Conservation (phyloP, 495 filamentous ascomycete species). For the Penicillium alfredii region DNA sequence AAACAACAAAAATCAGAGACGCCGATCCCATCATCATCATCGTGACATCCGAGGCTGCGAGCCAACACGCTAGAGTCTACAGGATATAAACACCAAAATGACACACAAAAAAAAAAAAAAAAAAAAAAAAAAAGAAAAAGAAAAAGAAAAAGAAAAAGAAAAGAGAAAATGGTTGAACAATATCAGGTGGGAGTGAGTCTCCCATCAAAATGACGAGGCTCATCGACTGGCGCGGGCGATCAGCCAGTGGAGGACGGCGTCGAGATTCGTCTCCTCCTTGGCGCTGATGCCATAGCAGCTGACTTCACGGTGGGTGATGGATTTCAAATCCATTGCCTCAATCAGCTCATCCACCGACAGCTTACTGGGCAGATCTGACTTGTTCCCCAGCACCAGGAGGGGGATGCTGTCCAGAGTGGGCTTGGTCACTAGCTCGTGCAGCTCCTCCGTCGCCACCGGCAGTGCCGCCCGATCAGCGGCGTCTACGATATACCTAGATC, state of each 20-base stretch:
- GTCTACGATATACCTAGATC: constrained; percentile 79
- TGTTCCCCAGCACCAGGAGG: constrained; percentile 94
- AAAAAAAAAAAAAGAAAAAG: constrained; percentile 4
- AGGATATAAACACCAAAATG: not conserved
- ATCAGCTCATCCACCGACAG: constrained; percentile 92
- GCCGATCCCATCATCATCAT: constrained; percentile 24
- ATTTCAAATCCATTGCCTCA: constrained; percentile 83
- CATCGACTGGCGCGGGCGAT: constrained; percentile 71
- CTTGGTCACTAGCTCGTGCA: constrained; percentile 83
- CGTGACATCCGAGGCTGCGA: constrained; percentile 22
- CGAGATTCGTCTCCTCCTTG: constrained; percentile 96
- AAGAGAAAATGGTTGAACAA: too few relatives aligned
- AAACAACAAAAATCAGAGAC: constrained; percentile 1
- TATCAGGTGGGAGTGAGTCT: too few relatives aligned
- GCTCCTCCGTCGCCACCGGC: constrained; percentile 84
- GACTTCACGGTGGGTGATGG: constrained; percentile 86
- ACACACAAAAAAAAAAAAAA: constrained; percentile 4
- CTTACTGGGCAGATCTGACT: constrained; percentile 85
- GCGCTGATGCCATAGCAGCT: constrained; percentile 98
- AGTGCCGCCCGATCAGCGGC: constrained; percentile 76
- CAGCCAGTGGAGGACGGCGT: constrained; percentile 94
- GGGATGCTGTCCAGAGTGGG: constrained; percentile 83
- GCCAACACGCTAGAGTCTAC: constrained; percentile 19
- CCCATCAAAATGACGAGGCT: constrained; percentile 4
- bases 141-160: not conserved